A percentile compares a stretch with the other conserved stretches of the same genome.
phyloP scores from a whole-genome alignment of 306 rosid genomes.

The Coriaria nepalensis region DNA sequence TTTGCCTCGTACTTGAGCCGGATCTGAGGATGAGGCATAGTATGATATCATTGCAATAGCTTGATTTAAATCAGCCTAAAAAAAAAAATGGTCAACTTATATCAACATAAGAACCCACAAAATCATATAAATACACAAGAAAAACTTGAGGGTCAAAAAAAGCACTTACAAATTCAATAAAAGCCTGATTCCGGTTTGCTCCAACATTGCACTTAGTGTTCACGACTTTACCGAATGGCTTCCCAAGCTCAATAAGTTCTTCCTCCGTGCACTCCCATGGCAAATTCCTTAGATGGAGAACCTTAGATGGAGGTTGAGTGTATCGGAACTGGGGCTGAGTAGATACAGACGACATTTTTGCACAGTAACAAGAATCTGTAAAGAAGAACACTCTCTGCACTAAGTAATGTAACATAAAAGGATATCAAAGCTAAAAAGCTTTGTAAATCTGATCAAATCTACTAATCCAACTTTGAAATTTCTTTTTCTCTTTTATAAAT shows the following conservation, averaged over 20 bases:
- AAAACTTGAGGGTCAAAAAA: neutral
- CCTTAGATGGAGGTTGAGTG: slow-evolving; percentile 97
- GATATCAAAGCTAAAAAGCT: too few relatives aligned
- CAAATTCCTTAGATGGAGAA: slow-evolving; percentile 90
- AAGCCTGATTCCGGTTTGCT: slow-evolving; percentile 91
- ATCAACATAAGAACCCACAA: neutral
- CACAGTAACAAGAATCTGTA: neutral
- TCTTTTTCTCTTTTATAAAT: too few relatives aligned
- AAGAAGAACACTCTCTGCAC: too few relatives aligned
- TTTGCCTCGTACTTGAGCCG: slow-evolving; percentile 98
- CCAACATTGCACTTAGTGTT: slow-evolving; percentile 99
- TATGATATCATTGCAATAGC: slow-evolving; percentile 98
- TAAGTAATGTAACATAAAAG: too few relatives aligned
- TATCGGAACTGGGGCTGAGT: slow-evolving; percentile 97
- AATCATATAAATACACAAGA: neutral
- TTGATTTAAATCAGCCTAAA: slow-evolving; percentile 87
- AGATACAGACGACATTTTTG: slow-evolving; percentile 77
- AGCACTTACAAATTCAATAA: slow-evolving; percentile 85
- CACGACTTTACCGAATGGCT: slow-evolving; percentile 99
- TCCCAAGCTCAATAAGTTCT: slow-evolving; percentile 89
- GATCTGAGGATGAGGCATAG: slow-evolving; percentile 93
- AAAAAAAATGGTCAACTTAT: slow-evolving; percentile 9
- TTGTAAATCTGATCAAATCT: too few relatives aligned
- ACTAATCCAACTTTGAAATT: too few relatives aligned
- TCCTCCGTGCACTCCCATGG: slow-evolving; percentile 99